Base-by-base conservation (phyloP, 2,329 filamentous ascomycete species). In the Xylariaceae sp. region DNA sequence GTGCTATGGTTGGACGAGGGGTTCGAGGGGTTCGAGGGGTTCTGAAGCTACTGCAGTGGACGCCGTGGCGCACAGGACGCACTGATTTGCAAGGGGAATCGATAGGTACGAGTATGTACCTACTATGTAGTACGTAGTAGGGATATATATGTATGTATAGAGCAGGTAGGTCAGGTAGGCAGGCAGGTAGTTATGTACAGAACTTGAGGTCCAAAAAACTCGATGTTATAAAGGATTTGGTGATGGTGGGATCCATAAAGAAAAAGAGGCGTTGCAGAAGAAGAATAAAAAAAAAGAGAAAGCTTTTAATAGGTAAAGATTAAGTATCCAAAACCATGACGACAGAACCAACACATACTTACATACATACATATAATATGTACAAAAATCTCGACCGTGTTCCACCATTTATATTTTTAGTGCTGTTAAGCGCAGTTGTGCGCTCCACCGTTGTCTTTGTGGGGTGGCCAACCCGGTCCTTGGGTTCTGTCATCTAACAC, bases 1-100 rank as follows among this genome's bases (percentile, higher is more conserved):
- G 50, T 42, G 52, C 48, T 56, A 20, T 59, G 59, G 59, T 61
- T 59, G 56, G 56, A 57, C 50, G 32, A 49, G 51, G 46, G n/a
- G n/a, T n/a, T n/a, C n/a, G n/a, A n/a, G n/a, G n/a, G n/a, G n/a
- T n/a, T n/a, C 50, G 32, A 49, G 51, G 46, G 58, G 37, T 18
- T 48, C 26, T 26, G 40, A 56, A 48, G 50, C 53, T 49, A 59
- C 47, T 56, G 50, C 50, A 37, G 42, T 50, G 20, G n/a, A 20
- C 37, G 44, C 29, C 29, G 52, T 49, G 43, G 50, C 54, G 47
- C 54, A 40, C 32, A 4, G 12, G 3, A 29, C 26, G n/a, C n/a
- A n/a, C n/a, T n/a, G n/a, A n/a, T n/a, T n/a, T n/a, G 23, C 23
- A 26, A 26, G 23, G 23, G 23, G 9, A 26, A 26, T n/a, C n/a